Base-by-base conservation (phyloP, 176 grass and related monocot species). In the Tillandsia leiboldiana region DNA sequence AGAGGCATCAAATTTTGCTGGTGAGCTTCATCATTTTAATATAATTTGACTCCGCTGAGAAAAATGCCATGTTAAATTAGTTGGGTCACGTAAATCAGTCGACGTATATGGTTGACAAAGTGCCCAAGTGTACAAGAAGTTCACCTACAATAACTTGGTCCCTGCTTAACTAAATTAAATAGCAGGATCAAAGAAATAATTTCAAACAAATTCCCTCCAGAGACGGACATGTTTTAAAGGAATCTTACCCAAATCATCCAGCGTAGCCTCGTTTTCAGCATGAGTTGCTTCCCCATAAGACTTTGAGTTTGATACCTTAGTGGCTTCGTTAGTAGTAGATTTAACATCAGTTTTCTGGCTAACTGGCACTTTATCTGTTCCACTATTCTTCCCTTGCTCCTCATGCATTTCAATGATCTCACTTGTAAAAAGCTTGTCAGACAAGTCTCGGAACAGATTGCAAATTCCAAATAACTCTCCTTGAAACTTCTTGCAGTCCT, bases 361-460 rank as follows among this genome's bases (percentile, higher is more conserved):
- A 65, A 85, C 71, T 73, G 70, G 78, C 68, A 26, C 81, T 26
- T 50, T 75, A 73, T 84, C 78, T 50, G 74, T 26, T 65, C 69
- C 29, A 76, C 56, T 72, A 79, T 24, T 53, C 56, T 85, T 83
- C 51, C 72, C 86, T 74, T 92, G 76, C 63, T 92, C 83, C 71
- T 87, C 93, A 76, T 92, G 88, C 88, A 92, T 96, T 75, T 96
- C 93, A 70, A 97, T 87, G 26, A 97, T 97, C 77, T 92, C 89
- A 81, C 93, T 97, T 63, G 88, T 97, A 57, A 97, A 96, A 75
- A 92, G 89, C 81, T 97, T 90, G 73, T 97, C 89, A 70, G 89
- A 97, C 64, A 97, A 69, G 69, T 97, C 86, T 3, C 77, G 79
- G 78, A 97, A 97, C 63, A 97, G 79, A 82, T 97, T 97, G 76